Percentiles rank a stretch among this genome's conserved stretches.
These are phyloP conservation scores for Thelonectria discophora DNA, from an alignment of 2,329 filamentous ascomycete genomes.

Conservation along the genomic window DNA sequence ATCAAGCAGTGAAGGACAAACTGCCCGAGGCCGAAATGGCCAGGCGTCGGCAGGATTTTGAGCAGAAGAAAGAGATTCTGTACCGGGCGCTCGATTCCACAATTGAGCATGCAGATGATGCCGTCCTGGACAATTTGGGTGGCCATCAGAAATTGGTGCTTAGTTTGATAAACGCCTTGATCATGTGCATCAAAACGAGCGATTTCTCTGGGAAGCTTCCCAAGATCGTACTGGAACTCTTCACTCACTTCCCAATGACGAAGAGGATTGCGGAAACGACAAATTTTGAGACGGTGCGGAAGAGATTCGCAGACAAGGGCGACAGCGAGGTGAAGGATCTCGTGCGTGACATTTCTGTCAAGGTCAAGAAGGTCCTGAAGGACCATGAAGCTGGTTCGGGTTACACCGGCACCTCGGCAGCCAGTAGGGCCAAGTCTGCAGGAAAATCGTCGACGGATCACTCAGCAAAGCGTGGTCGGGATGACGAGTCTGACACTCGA, in stretches of 20 bases:
- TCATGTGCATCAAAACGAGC: constrained; percentile 61
- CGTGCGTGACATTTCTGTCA: constrained; percentile 64
- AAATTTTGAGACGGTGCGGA: constrained; percentile 72
- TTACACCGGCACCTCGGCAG: constrained; percentile 52
- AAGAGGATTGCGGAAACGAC: constrained; percentile 69
- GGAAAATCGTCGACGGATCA: constrained; percentile 44
- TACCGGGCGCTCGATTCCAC: constrained; percentile 63
- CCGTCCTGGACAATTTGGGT: constrained; percentile 66
- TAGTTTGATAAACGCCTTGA: constrained; percentile 62
- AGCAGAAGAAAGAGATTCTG: constrained; percentile 58
- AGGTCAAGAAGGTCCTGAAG: constrained; percentile 54
- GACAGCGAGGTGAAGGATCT: constrained; percentile 71
- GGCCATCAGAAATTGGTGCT: constrained; percentile 65
- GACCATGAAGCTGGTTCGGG: constrained; percentile 50
- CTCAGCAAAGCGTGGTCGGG: constrained; percentile 49
- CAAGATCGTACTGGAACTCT: constrained; percentile 66
- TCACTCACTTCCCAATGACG: constrained; percentile 70
- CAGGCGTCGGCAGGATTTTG: constrained; percentile 52
- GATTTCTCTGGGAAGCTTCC: constrained; percentile 64
- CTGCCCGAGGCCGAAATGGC: constrained; percentile 48
- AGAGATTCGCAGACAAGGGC: constrained; percentile 70
- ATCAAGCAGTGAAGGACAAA: constrained; percentile 55
- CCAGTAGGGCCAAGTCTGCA: constrained; percentile 49
- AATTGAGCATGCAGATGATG: constrained; percentile 62
- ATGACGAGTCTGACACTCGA: constrained; percentile 52